Conservation (phyloP, 805 yeast genomes). For the Komagataella phaffii region DNA sequence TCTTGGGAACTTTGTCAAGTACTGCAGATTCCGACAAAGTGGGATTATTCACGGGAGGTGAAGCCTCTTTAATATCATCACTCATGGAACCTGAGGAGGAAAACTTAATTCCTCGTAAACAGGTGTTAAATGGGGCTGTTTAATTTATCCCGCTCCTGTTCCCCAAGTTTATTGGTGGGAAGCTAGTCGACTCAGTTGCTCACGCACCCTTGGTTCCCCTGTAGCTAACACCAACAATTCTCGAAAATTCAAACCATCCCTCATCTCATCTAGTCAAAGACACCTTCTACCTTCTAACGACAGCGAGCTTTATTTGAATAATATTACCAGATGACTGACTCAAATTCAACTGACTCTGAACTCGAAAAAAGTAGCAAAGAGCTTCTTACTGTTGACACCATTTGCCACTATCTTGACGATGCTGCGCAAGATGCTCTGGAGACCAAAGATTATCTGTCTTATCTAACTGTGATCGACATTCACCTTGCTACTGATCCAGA, state of each 20-base stretch:
- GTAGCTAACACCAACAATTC: background rate
- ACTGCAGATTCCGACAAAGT: background rate
- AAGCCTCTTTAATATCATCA: background rate
- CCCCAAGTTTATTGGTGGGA: too few species aligned
- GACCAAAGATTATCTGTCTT: slow-evolving; percentile 51
- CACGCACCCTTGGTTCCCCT: slow-evolving; percentile 3
- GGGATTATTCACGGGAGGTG: background rate
- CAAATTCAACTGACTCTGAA: background rate
- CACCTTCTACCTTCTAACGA: background rate
- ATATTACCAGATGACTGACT: background rate
- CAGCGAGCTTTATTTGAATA: background rate
- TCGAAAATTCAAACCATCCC: background rate
- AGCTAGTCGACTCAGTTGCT: too few species aligned
- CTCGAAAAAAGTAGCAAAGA: background rate
- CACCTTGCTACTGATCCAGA: slow-evolving; percentile 33
- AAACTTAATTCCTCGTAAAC: too few species aligned
- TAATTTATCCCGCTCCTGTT: background rate
- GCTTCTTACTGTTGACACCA: background rate
- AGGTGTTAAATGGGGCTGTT: slow-evolving; percentile 6
- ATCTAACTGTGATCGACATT: slow-evolving; percentile 59
- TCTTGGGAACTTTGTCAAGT: slow-evolving; percentile 2
- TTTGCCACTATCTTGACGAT: slow-evolving; percentile 8
- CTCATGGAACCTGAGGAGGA: background rate
- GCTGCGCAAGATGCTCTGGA: slow-evolving; percentile 18
- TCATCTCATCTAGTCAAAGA: background rate